These are phyloP conservation scores for Rhizopogon vesiculosus DNA, from an alignment of 768 basidiomycete species.

Conservation along the genomic window DNA sequence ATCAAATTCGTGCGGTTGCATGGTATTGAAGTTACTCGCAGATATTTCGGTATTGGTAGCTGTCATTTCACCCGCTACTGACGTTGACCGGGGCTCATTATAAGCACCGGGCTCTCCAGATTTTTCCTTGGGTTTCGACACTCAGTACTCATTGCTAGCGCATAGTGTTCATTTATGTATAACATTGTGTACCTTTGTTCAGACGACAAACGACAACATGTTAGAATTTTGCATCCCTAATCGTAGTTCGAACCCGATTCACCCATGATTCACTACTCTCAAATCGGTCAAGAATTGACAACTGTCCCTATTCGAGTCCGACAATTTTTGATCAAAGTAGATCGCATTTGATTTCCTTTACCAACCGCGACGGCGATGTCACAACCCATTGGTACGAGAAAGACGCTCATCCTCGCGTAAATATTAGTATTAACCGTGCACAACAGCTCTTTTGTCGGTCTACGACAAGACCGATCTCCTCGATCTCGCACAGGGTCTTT, in stretches of 20 bases:
- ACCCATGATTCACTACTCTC: too few species aligned
- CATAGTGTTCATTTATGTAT: background rate
- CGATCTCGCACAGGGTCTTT: constrained; percentile 47
- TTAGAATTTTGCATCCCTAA: too few species aligned
- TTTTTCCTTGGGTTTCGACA: background rate
- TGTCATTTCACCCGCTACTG: constrained; percentile 48
- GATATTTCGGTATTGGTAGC: constrained; percentile 68
- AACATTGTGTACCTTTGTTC: too few species aligned
- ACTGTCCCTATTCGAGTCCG: too few species aligned
- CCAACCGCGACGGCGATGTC: background rate
- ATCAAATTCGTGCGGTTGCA: background rate
- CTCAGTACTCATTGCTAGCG: background rate
- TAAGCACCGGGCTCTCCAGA: background rate
- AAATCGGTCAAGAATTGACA: too few species aligned
- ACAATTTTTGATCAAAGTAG: too few species aligned
- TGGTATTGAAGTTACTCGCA: constrained; percentile 14
- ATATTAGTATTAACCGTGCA: constrained; percentile 8
- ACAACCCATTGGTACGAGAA: background rate
- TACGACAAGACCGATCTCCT: too few species aligned
- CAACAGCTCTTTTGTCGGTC: too few species aligned
- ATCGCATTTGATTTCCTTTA: too few species aligned
- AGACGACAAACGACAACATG: too few species aligned
- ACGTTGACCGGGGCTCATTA: constrained; percentile 12
- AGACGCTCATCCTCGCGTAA: background rate
- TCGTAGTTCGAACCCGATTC: too few species aligned